Percentiles rank a stretch among this genome's conserved stretches.
These are phyloP conservation scores for Zasmidium citrigriseum DNA, from an alignment of 2,329 filamentous ascomycete species.

Conservation along the genomic window DNA sequence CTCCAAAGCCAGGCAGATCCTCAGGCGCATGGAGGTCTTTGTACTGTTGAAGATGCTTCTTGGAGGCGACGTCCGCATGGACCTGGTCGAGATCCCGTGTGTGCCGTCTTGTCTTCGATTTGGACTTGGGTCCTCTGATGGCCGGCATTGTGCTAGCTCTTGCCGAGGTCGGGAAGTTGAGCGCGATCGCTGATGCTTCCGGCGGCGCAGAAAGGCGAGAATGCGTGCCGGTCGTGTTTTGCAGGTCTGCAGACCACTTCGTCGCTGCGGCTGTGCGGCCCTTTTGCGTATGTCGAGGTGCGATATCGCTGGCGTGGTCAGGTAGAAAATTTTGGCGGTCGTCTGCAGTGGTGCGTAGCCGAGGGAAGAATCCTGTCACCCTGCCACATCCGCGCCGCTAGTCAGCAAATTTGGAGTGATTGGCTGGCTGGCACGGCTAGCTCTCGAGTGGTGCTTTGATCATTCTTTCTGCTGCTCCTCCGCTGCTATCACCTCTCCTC, in stretches of 20 bases:
- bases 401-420: too few species aligned
- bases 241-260: constrained; percentile 13
- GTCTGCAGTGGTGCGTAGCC: not conserved
- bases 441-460: too few species aligned
- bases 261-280: not conserved
- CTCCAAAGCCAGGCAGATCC: constrained; percentile 83
- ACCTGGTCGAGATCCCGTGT: constrained; percentile 89
- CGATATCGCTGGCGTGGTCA: constrained; percentile 1
- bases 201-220: constrained; percentile 12
- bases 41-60: constrained; percentile 78
- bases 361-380: not conserved
- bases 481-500: constrained; percentile 20
- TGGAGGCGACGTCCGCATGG: constrained; percentile 74
- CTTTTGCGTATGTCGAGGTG: constrained; percentile 1
- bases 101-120: constrained; percentile 50
- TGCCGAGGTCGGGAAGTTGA: not conserved
- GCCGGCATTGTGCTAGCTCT: constrained; percentile 45
- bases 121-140: constrained; percentile 51
- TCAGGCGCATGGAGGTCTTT: constrained; percentile 77
- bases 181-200: not conserved
- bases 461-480: constrained; percentile 19
- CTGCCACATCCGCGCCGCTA: not conserved
- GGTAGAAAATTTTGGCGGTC: not conserved
- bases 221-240: not conserved
- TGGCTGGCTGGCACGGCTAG: too few species aligned